Percentiles rank a stretch among this genome's conserved stretches.
Evolutionary conservation across 805 yeast species (phyloP).

Genomic region (Brettanomyces bruxellensis): DNA sequence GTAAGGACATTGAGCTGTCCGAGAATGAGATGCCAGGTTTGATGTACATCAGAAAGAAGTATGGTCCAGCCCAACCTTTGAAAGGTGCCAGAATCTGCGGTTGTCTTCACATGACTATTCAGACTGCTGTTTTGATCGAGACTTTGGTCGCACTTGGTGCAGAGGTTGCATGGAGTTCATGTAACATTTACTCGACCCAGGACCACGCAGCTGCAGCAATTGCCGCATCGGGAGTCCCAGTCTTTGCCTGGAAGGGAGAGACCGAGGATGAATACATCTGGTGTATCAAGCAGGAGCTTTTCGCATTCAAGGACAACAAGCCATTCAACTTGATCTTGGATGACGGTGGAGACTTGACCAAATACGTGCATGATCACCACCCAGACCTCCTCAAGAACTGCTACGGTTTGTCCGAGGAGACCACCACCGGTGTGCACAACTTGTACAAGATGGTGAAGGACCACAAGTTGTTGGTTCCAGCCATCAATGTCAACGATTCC

Average conservation of each 20-base stretch:
- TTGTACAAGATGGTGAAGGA: conserved; percentile 93
- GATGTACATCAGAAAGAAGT: conserved; percentile 92
- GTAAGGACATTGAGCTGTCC: conserved; percentile 97
- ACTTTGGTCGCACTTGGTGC: conserved; percentile 97
- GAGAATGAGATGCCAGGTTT: conserved; percentile 99
- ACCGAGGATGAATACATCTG: conserved; percentile 98
- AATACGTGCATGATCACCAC: conserved; percentile 94
- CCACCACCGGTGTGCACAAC: conserved; percentile 99
- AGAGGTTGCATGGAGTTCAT: conserved; percentile 98
- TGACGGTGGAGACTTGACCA: conserved; percentile 98
- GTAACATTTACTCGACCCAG: conserved; percentile 99
- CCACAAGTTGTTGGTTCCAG: conserved; percentile 89
- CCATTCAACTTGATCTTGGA: conserved; percentile 95
- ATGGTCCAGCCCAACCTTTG: conserved; percentile 88
- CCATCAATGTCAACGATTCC: conserved; percentile 97
- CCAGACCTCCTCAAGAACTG: conserved; percentile 95
- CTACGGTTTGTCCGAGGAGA: conserved; percentile 96
- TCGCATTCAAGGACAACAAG: conserved; percentile 92
- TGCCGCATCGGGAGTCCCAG: conserved; percentile 99
- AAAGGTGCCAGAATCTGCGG: conserved; percentile 99
- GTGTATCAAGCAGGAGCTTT: conserved; percentile 99
- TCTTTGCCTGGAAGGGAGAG: conserved; percentile 99
- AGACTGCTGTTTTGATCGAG: conserved; percentile 98
- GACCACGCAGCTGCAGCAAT: conserved; percentile 99
- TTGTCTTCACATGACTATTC: conserved; percentile 98